These are phyloP conservation scores for Vinca major DNA, from an alignment of 305 asterid genomes.

Conservation along the genomic window DNA sequence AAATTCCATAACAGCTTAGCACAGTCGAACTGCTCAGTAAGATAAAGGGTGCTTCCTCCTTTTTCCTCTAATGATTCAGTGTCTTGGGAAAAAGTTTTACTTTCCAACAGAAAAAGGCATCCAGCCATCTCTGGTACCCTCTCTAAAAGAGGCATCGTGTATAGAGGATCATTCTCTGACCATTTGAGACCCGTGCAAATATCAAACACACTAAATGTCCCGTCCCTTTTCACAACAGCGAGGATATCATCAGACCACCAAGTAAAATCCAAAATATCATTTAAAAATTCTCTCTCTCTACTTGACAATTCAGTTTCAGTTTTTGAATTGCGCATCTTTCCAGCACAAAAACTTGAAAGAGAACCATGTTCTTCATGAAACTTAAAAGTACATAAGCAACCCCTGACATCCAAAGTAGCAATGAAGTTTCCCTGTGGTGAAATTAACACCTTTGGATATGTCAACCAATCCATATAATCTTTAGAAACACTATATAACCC, in stretches of 20 bases:
- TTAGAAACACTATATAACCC: slow-evolving; percentile 48
- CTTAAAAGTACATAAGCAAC: slow-evolving; percentile 54
- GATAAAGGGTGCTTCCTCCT: slow-evolving; percentile 21
- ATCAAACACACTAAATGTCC: slow-evolving; percentile 56
- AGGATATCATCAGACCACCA: slow-evolving; percentile 90
- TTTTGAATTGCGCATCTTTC: slow-evolving; percentile 26
- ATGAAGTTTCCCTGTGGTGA: slow-evolving; percentile 62
- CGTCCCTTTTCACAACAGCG: slow-evolving; percentile 52
- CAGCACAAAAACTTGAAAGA: slow-evolving; percentile 33
- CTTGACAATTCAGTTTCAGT: slow-evolving; percentile 27
- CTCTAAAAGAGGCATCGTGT: slow-evolving; percentile 64
- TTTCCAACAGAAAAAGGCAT: slow-evolving; percentile 61
- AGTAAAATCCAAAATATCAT: slow-evolving; percentile 60
- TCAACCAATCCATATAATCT: slow-evolving; percentile 33
- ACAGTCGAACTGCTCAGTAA: slow-evolving; percentile 34
- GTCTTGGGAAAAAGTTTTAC: slow-evolving; percentile 33
- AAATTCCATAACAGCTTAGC: slow-evolving; percentile 62
- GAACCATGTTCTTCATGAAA: slow-evolving; percentile 49
- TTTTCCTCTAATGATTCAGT: slow-evolving; percentile 32
- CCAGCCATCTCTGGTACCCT: slow-evolving; percentile 56
- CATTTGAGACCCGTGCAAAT: slow-evolving; percentile 33
- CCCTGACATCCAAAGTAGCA: slow-evolving; percentile 65
- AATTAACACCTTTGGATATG: slow-evolving; percentile 66
- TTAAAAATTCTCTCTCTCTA: slow-evolving; percentile 27
- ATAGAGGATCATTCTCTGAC: slow-evolving; percentile 41